Percentiles rank a stretch among this genome's conserved stretches.
Evolutionary conservation across 208 protist species (phyloP).

Genomic region (Porcisia hertigi): DNA sequence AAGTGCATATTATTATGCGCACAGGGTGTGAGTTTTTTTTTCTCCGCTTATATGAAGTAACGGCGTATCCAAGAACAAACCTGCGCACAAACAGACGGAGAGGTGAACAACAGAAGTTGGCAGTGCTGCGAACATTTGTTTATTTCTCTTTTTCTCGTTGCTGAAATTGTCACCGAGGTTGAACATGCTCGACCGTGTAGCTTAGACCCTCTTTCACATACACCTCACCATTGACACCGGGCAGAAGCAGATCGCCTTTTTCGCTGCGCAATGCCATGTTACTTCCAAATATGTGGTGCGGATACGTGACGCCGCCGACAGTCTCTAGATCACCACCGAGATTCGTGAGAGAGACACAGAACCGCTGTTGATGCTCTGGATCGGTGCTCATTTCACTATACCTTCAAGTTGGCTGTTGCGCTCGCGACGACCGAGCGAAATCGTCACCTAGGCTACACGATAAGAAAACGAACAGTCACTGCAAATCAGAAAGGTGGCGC

Average conservation of each 20-base stretch:
- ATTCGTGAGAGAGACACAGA: conserved; percentile 28
- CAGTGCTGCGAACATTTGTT: too few species aligned
- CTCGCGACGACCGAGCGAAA: neutral
- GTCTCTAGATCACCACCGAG: conserved; percentile 49
- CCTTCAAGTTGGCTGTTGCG: neutral
- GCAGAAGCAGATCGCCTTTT: conserved; percentile 38
- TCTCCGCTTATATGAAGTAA: neutral
- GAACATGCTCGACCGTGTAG: conserved; percentile 40
- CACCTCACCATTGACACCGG: conserved; percentile 57
- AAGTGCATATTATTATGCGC: neutral
- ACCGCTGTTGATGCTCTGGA: neutral
- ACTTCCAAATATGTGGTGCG: conserved; percentile 65
- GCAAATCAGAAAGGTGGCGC: too few species aligned
- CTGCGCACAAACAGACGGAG: neutral
- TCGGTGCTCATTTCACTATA: neutral
- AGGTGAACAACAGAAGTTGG: too few species aligned
- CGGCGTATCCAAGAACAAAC: neutral
- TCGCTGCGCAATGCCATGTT: conserved; percentile 39
- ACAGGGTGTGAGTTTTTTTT: too few species aligned
- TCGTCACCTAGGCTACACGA: neutral
- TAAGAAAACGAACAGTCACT: neutral
- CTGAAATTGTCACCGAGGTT: neutral
- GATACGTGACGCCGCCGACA: conserved; percentile 55
- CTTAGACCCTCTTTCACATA: conserved; percentile 22
- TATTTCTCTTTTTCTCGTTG: neutral